A percentile compares a stretch with the other conserved stretches of the same genome.
Conservation (phyloP, 73 alveolate species). For the Effrenium voratum region DNA sequence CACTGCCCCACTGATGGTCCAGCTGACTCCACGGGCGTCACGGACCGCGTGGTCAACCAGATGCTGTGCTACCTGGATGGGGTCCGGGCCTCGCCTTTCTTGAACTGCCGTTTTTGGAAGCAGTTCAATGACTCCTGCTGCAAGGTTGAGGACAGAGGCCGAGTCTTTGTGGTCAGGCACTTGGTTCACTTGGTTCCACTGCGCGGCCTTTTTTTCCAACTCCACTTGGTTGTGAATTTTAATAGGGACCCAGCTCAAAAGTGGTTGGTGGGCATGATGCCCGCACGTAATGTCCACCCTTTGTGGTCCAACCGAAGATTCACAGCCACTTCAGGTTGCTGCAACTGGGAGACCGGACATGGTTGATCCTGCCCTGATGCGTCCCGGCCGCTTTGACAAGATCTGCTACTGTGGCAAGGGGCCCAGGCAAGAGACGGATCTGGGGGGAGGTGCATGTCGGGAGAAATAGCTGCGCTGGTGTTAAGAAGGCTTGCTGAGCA, state of each 20-base stretch:
- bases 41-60: constrained; percentile 97
- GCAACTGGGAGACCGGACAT: constrained; percentile 97
- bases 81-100: constrained; percentile 95
- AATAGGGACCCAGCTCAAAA: background rate
- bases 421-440: background rate
- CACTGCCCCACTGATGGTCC: too few relatives aligned
- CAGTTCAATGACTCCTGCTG: background rate
- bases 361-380: constrained; percentile 97
- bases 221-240: background rate
- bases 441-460: background rate
- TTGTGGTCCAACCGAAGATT: too few relatives aligned
- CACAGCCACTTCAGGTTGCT: constrained; percentile 94
- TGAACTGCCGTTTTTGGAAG: background rate
- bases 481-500: background rate
- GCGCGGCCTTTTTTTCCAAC: background rate
- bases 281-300: too few relatives aligned
- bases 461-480: background rate
- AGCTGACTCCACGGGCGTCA: constrained; percentile 96
- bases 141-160: constrained; percentile 95
- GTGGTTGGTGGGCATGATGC: too few relatives aligned
- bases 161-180: constrained; percentile 94
- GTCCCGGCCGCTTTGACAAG: constrained; percentile 98
- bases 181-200: background rate
- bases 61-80: constrained; percentile 97
- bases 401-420: constrained; percentile 95